Evolutionary conservation across 2,329 filamentous ascomycete genomes (phyloP), one percentile per base, ranked within the genome.

Genomic region (Helminthosporium solani): DNA sequence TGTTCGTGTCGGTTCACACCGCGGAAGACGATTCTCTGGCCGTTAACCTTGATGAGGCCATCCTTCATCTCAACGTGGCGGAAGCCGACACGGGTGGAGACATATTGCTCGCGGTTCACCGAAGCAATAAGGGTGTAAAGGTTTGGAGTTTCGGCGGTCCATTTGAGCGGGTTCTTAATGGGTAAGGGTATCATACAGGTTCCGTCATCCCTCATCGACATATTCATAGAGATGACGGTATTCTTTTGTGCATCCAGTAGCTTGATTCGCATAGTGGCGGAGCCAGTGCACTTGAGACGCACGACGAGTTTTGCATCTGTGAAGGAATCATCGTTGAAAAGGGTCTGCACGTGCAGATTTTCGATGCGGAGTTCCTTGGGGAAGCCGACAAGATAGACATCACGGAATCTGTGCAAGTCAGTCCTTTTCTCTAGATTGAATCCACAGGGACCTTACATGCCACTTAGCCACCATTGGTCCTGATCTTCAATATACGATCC

Each of bases 1-100:
- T 89, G 85, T 46, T 89, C 86, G 57, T 88, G 86, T 14, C 85
- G 73, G 62, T 88, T 88, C 14, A 82, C 80, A 14, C 85, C 85
- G 21, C 80, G 77, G 52, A 88, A 75, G 2, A 80, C 74, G 40
- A 88, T 76, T 1, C 78, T 72, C 21, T 75, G 73, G 3, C 84
- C 84, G 46, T 87, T 88, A 53, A 87, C 82, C 19, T 74, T 74
- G 54, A 86, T 73, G 34, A 84, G 64, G 0, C 82, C 80, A 38
- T 82, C 73, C 44, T 78, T 80, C 40, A 85, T 73, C 66, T 87
- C 82, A 2, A 86, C 78, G 37, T 78, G 76, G 27, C 84, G 79
- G 67, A 88, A 87, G 0, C 85, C 85, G 11, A 86, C 70, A 3
- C 72, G 74, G 31, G 85, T 82, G 1, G 68, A 55, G 12, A 82